These are phyloP conservation scores for Priceomyces medius DNA, from an alignment of 805 yeast genomes.

Conservation along the genomic window DNA sequence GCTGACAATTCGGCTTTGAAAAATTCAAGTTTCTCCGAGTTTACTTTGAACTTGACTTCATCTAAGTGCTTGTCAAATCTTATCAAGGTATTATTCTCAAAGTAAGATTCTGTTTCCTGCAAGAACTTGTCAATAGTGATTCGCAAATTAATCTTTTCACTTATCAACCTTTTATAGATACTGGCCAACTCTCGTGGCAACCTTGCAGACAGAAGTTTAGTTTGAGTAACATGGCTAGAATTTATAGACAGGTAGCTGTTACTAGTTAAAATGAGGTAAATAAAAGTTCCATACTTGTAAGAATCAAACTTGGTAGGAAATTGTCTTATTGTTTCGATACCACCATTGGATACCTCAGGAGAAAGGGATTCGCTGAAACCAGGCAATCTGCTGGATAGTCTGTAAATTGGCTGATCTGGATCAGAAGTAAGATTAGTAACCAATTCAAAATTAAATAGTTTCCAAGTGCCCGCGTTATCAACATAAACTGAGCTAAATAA, in stretches of 20 bases:
- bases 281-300: slow-evolving; percentile 58
- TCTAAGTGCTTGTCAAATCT: slow-evolving; percentile 51
- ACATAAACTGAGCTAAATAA: slow-evolving; percentile 57
- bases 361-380: slow-evolving; percentile 40
- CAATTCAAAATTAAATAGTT: slow-evolving; percentile 77
- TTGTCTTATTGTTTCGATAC: slow-evolving; percentile 39
- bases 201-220: slow-evolving; percentile 6
- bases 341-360: slow-evolving; percentile 44
- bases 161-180: slow-evolving; percentile 40
- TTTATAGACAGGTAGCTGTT: slow-evolving; percentile 6
- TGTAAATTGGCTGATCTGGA: slow-evolving; percentile 44
- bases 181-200: slow-evolving; percentile 40
- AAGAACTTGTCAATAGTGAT: slow-evolving; percentile 28
- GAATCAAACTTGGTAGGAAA: slow-evolving; percentile 57
- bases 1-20: slow-evolving; percentile 31
- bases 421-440: slow-evolving; percentile 49
- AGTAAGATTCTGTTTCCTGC: slow-evolving; percentile 21
- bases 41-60: slow-evolving; percentile 53
- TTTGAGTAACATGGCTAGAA: slow-evolving; percentile 8
- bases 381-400: slow-evolving; percentile 26
- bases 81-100: slow-evolving; percentile 47
- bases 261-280: slow-evolving; percentile 44
- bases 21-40: slow-evolving; percentile 51
- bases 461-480: slow-evolving; percentile 75
- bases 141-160: slow-evolving; percentile 34